These are phyloP conservation scores for Lactarius quietus DNA, from an alignment of 768 basidiomycete species.

Conservation along the genomic window DNA sequence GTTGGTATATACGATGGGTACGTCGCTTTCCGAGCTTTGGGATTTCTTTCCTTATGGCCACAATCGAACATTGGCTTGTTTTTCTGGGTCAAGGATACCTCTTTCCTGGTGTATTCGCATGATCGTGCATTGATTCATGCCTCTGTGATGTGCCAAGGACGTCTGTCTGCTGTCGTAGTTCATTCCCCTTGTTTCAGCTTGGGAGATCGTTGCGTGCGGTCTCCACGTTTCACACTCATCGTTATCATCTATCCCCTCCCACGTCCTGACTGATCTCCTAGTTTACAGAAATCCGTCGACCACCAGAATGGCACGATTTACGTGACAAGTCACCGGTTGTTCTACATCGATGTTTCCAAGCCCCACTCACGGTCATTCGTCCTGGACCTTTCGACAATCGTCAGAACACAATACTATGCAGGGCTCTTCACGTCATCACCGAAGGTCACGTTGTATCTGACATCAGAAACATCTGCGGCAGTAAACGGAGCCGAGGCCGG, in stretches of 20 bases:
- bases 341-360: constrained; percentile 64
- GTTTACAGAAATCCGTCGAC: constrained; percentile 74
- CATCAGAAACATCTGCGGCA: constrained; percentile 31
- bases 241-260: constrained; percentile 1
- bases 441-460: constrained; percentile 78
- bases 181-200: neutral
- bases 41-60: neutral
- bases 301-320: constrained; percentile 74
- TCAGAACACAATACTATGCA: constrained; percentile 82
- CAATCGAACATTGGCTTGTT: neutral
- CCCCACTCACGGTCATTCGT: constrained; percentile 58
- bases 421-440: constrained; percentile 87
- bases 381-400: constrained; percentile 59
- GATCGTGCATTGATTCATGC: neutral
- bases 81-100: neutral
- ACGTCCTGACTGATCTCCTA: constrained; percentile 38
- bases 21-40: constrained; percentile 30
- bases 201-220: neutral
- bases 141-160: neutral
- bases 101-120: neutral
- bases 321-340: constrained; percentile 78
- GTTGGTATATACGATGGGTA: constrained; percentile 95
- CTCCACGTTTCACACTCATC: neutral
- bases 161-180: neutral
- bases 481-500: constrained; percentile 32